phyloP scores from a whole-genome alignment of 805 yeast species.

The Kazachstania bromeliacearum region DNA sequence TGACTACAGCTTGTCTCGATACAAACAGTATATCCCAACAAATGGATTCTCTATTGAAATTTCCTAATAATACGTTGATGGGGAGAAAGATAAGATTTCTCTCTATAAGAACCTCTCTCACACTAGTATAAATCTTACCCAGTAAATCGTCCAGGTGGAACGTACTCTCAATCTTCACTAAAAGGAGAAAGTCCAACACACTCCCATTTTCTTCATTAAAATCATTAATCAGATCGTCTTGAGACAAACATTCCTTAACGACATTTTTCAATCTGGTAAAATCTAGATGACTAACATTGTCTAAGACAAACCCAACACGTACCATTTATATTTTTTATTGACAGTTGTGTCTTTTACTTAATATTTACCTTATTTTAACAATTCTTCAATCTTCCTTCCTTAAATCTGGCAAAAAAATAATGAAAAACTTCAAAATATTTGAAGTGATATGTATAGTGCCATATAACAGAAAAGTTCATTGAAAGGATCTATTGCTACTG shows the following conservation, averaged over 20 bases:
- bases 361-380: too few relatives aligned
- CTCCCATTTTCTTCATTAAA: constrained; percentile 2
- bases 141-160: constrained; percentile 19
- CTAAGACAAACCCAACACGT: constrained; percentile 15
- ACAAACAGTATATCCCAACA: constrained; percentile 16
- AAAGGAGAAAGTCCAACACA: constrained; percentile 17
- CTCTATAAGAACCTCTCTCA: constrained; percentile 18
- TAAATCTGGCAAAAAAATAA: too few relatives aligned
- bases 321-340: constrained; percentile 6
- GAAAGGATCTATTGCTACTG: too few relatives aligned
- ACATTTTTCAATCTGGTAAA: constrained; percentile 3
- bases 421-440: too few relatives aligned
- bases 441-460: too few relatives aligned
- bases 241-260: constrained; percentile 4
- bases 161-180: constrained; percentile 13
- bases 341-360: too few relatives aligned
- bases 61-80: constrained; percentile 18
- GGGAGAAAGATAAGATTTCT: constrained; percentile 14
- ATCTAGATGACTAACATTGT: constrained; percentile 6
- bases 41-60: constrained; percentile 6
- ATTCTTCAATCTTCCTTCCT: too few relatives aligned
- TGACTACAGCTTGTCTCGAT: constrained; percentile 2
- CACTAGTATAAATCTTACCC: constrained; percentile 22
- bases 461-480: too few relatives aligned
- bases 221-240: constrained; percentile 1